These are phyloP conservation scores for Mycena capillaripes DNA, from an alignment of 768 basidiomycete species.

Conservation along the genomic window DNA sequence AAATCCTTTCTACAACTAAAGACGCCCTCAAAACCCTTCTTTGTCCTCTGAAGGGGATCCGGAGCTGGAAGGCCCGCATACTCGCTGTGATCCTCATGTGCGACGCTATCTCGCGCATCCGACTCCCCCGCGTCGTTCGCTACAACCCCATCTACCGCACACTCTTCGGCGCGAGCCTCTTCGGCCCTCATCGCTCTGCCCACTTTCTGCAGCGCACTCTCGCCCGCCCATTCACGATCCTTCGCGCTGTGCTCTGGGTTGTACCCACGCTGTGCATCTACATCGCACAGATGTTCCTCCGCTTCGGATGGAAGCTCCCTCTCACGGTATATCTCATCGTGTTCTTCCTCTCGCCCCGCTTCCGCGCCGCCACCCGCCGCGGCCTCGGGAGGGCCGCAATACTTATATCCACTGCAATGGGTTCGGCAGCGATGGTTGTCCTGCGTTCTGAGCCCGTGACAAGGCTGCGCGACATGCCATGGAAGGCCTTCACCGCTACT, in stretches of 20 bases:
- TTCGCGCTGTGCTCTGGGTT: background rate
- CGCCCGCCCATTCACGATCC: background rate
- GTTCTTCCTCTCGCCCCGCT: background rate
- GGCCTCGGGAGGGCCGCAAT: background rate
- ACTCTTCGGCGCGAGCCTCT: slow-evolving; percentile 2
- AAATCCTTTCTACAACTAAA: background rate
- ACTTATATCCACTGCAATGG: background rate
- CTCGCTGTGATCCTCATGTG: background rate
- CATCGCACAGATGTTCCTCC: background rate
- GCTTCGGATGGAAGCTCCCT: slow-evolving; percentile 7
- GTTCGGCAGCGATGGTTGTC: background rate
- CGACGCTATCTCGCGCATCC: slow-evolving; percentile 21
- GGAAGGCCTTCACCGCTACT: background rate
- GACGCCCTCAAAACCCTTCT: background rate
- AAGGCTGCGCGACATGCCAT: background rate
- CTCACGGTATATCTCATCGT: background rate
- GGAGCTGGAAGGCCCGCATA: background rate
- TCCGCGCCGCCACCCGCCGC: background rate
- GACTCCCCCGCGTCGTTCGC: slow-evolving; percentile 15
- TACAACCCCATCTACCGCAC: slow-evolving; percentile 12
- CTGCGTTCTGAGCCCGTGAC: background rate
- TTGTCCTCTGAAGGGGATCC: background rate
- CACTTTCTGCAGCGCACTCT: background rate
- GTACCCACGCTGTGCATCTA: background rate
- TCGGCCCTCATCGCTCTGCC: background rate